Base-by-base conservation (phyloP, 495 filamentous ascomycete genomes). In the Daldinia concentrica region DNA sequence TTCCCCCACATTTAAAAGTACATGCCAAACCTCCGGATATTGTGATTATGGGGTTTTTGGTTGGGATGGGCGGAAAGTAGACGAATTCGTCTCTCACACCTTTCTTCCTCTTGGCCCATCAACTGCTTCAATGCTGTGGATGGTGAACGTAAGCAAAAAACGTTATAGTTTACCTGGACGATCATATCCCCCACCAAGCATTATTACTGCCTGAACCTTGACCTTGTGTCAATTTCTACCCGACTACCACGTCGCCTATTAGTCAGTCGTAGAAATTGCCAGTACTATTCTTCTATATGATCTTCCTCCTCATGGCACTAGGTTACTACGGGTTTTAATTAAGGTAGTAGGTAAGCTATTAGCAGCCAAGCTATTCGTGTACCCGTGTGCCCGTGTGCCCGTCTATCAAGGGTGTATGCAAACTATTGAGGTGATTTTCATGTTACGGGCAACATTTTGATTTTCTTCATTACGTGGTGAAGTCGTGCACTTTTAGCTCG, bases 1-100 rank as follows among this genome's bases (percentile, higher is more conserved):
- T 39, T 26, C 57, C 69, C 54, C 26, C 64, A 68, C 50, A 39
- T 34, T 60, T 54, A n/a, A 64, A 32, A 30, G 14, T 22, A 19
- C 34, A 50, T 39, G 45, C 6, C 29, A 67, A 48, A 48, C 41
- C 58, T 56, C 69, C 55, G 64, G 64, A 55, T 67, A 72, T 72
- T 72, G 50, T 54, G n/a, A 26, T 41, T 24, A n/a, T 48, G 9
- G 62, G n/a, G 6, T 6, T 36, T 56, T 30, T 30, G 9, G 17
- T 48, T 36, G 24, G 37, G 54, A 66, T 48, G 57, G 19, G 52
- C 54, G 54, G 64, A 26, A 63, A 64, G 29, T 45, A 63, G 69
- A 55, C 55, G 58, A 72, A 30, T 14, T 60, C 17, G 55, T 43
- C 67, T 69, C 39, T 32, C 34, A 54, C 17, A 48, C 61, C 27